These are phyloP conservation scores for Umbelopsis sp. DNA, from an alignment of 192 early-diverging fungal genomes.

Conservation along the genomic window DNA sequence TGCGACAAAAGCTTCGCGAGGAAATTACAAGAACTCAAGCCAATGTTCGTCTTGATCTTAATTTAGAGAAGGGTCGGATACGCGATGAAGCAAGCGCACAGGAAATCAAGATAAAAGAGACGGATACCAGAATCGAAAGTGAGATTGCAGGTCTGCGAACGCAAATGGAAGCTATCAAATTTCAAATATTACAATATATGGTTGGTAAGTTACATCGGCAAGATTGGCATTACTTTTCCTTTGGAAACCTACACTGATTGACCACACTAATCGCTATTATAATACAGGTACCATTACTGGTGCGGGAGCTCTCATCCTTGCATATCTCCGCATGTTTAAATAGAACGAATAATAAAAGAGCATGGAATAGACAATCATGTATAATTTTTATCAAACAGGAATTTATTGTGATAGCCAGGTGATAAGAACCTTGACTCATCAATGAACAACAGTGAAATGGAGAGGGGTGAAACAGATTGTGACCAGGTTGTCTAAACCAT, in stretches of 20 bases:
- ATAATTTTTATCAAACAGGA: background rate
- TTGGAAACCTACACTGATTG: background rate
- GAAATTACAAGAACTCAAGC: constrained; percentile 85
- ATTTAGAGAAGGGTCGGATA: constrained; percentile 86
- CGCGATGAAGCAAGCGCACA: constrained; percentile 83
- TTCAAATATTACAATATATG: constrained; percentile 80
- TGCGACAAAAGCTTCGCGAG: constrained; percentile 81
- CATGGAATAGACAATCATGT: constrained; percentile 1
- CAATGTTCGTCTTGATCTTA: constrained; percentile 82
- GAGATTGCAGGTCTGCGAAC: constrained; percentile 83
- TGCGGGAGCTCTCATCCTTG: constrained; percentile 75
- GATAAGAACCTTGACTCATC: background rate
- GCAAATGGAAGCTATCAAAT: constrained; percentile 90
- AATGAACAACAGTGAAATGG: background rate
- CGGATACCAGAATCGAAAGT: constrained; percentile 85
- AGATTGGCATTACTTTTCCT: background rate
- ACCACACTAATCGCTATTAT: background rate
- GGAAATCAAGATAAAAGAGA: constrained; percentile 83
- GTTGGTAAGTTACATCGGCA: constrained; percentile 46
- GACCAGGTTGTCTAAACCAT: constrained; percentile 4
- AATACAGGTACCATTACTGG: constrained; percentile 69
- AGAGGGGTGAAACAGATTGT: background rate
- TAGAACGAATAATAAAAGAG: constrained; percentile 28
- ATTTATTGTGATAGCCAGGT: constrained; percentile 7
- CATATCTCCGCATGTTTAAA: constrained; percentile 62